phyloP scores from a whole-genome alignment of 306 rosid species.

The Castanopsis chinensis region DNA sequence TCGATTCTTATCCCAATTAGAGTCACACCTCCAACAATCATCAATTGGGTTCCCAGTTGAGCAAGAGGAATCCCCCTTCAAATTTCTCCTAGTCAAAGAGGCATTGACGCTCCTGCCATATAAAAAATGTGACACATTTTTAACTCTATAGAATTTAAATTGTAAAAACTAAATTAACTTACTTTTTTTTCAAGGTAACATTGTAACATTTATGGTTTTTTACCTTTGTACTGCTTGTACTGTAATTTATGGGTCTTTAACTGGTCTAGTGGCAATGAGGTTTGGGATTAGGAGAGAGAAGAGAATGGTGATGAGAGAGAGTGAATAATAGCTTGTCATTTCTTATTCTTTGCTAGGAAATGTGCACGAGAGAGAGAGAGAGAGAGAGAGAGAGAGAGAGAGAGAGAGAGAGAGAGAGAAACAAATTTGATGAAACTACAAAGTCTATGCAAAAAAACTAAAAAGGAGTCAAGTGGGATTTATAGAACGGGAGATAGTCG shows the following conservation, averaged over 20 bases:
- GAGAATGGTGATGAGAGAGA: slow-evolving; percentile 38
- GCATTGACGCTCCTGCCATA: slow-evolving; percentile 59
- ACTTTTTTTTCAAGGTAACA: not conserved
- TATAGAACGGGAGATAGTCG: too few species aligned
- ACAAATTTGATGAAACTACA: too few species aligned
- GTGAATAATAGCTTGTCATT: slow-evolving; percentile 44
- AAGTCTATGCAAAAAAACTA: too few species aligned
- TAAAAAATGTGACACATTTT: not conserved
- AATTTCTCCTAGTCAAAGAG: slow-evolving; percentile 53
- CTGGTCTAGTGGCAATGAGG: slow-evolving; percentile 51
- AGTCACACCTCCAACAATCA: slow-evolving; percentile 94
- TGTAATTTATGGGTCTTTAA: slow-evolving; percentile 57
- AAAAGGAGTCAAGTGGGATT: not conserved
- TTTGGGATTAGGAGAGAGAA: slow-evolving; percentile 39
- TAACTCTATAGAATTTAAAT: not conserved
- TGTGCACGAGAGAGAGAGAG: not conserved
- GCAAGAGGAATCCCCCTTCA: slow-evolving; percentile 66
- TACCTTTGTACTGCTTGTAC: slow-evolving; percentile 77
- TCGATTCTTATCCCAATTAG: slow-evolving; percentile 74
- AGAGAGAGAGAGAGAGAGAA: slow-evolving; percentile 3
- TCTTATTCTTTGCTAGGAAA: slow-evolving; percentile 1
- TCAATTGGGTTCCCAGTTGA: slow-evolving; percentile 94
- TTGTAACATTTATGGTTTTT: not conserved
- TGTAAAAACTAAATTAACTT: not conserved
- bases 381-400: too few species aligned